A percentile compares a stretch with the other conserved stretches of the same genome.
Evolutionary conservation across 345 rosid species (phyloP).

Genomic region (Reutealis trisperma): DNA sequence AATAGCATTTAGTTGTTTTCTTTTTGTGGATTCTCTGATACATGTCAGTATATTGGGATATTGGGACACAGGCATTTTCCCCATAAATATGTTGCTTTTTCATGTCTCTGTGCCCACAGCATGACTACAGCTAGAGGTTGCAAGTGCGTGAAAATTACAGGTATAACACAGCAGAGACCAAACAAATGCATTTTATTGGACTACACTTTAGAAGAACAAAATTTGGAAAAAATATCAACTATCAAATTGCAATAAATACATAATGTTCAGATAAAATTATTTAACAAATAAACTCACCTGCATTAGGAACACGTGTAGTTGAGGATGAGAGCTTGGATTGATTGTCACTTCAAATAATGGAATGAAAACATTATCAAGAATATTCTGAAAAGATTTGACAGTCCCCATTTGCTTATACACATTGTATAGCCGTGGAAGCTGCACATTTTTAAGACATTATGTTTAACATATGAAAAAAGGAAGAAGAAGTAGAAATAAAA

Average conservation of each 20-base stretch:
- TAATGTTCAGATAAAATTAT: background rate
- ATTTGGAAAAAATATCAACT: background rate
- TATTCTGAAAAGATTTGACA: constrained; percentile 53
- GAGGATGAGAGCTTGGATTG: constrained; percentile 60
- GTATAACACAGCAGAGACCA: background rate
- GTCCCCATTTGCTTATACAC: constrained; percentile 56
- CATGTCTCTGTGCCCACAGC: background rate
- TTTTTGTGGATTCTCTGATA: background rate
- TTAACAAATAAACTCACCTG: constrained; percentile 26
- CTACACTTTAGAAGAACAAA: background rate
- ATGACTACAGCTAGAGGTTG: background rate
- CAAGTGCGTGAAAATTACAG: background rate
- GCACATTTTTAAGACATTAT: constrained; percentile 20
- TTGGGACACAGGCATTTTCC: background rate
- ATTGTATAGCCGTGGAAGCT: constrained; percentile 55
- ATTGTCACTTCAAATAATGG: constrained; percentile 54
- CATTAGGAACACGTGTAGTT: constrained; percentile 47
- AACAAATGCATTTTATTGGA: background rate
- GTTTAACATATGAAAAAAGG: constrained; percentile 1
- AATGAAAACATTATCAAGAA: constrained; percentile 53
- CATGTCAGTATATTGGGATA: background rate
- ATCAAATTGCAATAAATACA: background rate
- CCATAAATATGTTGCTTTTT: background rate
- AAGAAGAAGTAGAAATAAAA: background rate
- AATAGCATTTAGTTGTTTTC: background rate